These are phyloP conservation scores for Penicillium sp. DNA, from an alignment of 2,329 filamentous ascomycete genomes.

Conservation along the genomic window DNA sequence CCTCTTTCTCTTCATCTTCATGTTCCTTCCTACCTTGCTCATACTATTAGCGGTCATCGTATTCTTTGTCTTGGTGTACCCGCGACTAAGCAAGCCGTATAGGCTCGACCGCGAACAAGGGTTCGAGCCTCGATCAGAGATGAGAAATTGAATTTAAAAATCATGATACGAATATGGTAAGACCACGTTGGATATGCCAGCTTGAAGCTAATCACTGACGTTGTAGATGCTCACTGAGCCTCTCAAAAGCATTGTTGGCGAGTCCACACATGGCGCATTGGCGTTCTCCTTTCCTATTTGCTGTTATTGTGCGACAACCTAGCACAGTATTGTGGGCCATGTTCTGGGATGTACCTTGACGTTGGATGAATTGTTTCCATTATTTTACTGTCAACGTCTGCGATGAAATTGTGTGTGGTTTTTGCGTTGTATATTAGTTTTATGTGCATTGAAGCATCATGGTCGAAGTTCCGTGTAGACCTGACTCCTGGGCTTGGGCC, in stretches of 20 bases:
- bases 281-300: not conserved
- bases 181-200: not conserved
- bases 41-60: constrained; percentile 31
- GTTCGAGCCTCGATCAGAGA: not conserved
- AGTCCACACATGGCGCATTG: not conserved
- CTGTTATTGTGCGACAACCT: not conserved
- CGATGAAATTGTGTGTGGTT: too few relatives aligned
- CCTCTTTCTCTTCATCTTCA: constrained; percentile 33
- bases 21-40: constrained; percentile 35
- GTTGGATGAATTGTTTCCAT: too few relatives aligned
- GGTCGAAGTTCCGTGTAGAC: too few relatives aligned
- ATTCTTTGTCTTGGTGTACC: constrained; percentile 33
- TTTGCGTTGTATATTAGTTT: too few relatives aligned
- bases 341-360: not conserved
- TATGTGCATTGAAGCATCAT: too few relatives aligned
- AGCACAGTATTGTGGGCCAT: not conserved
- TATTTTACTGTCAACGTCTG: too few relatives aligned
- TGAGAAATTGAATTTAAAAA: not conserved
- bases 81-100: constrained; percentile 23
- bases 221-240: not conserved
- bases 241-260: not conserved
- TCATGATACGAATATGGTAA: not conserved
- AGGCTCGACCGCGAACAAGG: constrained; percentile 6
- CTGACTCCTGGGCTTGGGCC: too few relatives aligned
- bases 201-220: not conserved